phyloP scores from a whole-genome alignment of 2,329 filamentous ascomycete genomes.

The Teratosphaeria destructans region DNA sequence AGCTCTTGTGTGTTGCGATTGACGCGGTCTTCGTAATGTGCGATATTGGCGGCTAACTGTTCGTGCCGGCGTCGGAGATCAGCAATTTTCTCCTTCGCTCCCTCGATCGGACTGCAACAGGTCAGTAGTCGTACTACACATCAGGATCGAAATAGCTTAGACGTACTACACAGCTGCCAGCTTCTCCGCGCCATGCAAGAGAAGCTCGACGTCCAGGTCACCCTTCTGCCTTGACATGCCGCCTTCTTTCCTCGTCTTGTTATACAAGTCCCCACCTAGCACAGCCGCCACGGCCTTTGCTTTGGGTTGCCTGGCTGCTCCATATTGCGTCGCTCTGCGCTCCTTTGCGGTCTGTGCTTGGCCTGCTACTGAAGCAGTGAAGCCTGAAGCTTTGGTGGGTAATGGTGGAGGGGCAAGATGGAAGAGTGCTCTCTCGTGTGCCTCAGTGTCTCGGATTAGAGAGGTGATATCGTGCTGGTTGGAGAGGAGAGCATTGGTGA shows the following conservation, averaged over 20 bases:
- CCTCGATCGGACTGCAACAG: slow-evolving; percentile 53
- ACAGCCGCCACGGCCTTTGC: slow-evolving; percentile 86
- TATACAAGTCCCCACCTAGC: slow-evolving; percentile 75
- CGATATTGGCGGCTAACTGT: slow-evolving; percentile 61
- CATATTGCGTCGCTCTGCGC: slow-evolving; percentile 41
- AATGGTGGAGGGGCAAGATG: slow-evolving; percentile 65
- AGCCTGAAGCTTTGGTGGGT: slow-evolving; percentile 33
- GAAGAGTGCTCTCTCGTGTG: slow-evolving; percentile 90
- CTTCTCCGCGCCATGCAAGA: slow-evolving; percentile 81
- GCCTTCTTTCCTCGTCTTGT: slow-evolving; percentile 56
- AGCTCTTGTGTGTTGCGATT: slow-evolving; percentile 65
- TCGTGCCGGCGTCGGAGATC: slow-evolving; percentile 60
- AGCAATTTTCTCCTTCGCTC: slow-evolving; percentile 66
- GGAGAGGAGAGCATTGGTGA: slow-evolving; percentile 83
- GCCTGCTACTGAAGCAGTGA: slow-evolving; percentile 5
- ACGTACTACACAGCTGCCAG: slow-evolving; percentile 72
- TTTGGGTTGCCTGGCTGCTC: slow-evolving; percentile 48
- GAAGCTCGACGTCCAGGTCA: slow-evolving; percentile 75
- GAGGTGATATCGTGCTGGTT: slow-evolving; percentile 78
- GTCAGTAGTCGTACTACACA: background rate
- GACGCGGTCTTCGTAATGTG: slow-evolving; percentile 71
- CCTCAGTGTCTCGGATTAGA: slow-evolving; percentile 87
- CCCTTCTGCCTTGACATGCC: slow-evolving; percentile 40
- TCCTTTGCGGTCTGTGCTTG: slow-evolving; percentile 9
- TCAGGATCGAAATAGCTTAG: background rate